A percentile compares a stretch with the other conserved stretches of the same genome.
Conservation (phyloP, 225 moss, liverwort and hornwort genomes). For the Asterella californica region DNA sequence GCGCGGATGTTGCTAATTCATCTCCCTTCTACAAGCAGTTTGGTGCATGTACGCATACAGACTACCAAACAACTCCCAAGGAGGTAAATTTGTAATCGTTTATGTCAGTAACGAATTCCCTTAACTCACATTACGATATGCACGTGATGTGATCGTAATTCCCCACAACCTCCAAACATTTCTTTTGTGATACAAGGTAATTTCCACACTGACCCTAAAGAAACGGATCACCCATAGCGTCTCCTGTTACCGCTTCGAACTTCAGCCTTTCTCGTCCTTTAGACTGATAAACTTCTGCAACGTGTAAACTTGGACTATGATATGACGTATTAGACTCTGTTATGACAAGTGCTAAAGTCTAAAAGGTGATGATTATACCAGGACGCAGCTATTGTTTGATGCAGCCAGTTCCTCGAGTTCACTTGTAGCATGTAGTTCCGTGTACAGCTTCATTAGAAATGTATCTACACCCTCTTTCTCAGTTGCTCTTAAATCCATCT, state of each 20-base stretch:
- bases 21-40: not conserved
- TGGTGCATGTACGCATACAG: not conserved
- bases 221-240: not conserved
- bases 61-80: not conserved
- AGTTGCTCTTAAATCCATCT: conserved; percentile 56
- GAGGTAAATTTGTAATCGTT: not conserved
- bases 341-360: not conserved
- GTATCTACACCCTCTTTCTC: conserved; percentile 96
- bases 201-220: not conserved
- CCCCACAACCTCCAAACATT: not conserved
- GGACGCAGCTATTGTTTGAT: conserved; percentile 74
- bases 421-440: conserved; percentile 57
- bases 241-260: not conserved
- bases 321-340: not conserved
- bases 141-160: not conserved
- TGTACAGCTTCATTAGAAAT: conserved; percentile 84
- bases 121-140: not conserved
- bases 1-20: not conserved
- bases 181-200: too few relatives aligned
- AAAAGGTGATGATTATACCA: conserved; percentile 53
- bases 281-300: not conserved
- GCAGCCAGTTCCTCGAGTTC: conserved; percentile 79
- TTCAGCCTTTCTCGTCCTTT: not conserved
- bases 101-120: not conserved
- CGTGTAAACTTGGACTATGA: not conserved